Evolutionary conservation across 805 yeast species (phyloP).

Genomic region (Phaffomyces opuntiae): DNA sequence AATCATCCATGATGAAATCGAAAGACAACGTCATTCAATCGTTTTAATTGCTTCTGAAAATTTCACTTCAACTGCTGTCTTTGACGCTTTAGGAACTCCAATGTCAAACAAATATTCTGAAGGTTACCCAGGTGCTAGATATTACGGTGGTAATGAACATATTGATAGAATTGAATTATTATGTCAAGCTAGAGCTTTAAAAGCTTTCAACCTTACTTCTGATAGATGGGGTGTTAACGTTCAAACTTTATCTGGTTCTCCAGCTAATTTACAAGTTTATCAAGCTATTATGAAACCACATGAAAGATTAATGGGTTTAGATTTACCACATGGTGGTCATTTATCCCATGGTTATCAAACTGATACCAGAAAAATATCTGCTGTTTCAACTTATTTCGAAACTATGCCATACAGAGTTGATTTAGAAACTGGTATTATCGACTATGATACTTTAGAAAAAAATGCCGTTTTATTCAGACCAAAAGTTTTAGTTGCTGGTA

Average conservation of each 20-base stretch:
- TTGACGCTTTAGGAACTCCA: slow-evolving; percentile 91
- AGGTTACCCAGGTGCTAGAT: slow-evolving; percentile 97
- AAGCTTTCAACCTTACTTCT: slow-evolving; percentile 70
- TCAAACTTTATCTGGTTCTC: slow-evolving; percentile 92
- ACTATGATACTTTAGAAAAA: slow-evolving; percentile 79
- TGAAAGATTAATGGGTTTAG: slow-evolving; percentile 95
- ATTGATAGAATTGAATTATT: slow-evolving; percentile 86
- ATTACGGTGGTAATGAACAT: slow-evolving; percentile 96
- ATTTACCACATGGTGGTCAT: slow-evolving; percentile 98
- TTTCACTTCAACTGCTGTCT: slow-evolving; percentile 91
- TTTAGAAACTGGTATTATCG: slow-evolving; percentile 81
- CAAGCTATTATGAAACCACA: slow-evolving; percentile 83
- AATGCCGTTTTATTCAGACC: slow-evolving; percentile 89
- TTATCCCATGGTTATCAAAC: slow-evolving; percentile 97
- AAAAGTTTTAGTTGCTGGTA: slow-evolving; percentile 91
- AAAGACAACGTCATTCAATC: slow-evolving; percentile 86
- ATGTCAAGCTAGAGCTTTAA: slow-evolving; percentile 87
- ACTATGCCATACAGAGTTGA: slow-evolving; percentile 96
- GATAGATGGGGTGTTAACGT: slow-evolving; percentile 96
- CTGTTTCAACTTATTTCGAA: slow-evolving; percentile 89
- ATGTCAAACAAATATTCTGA: slow-evolving; percentile 98
- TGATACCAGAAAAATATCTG: slow-evolving; percentile 80
- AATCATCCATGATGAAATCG: slow-evolving; percentile 69
- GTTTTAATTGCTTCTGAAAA: slow-evolving; percentile 93
- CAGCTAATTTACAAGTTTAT: slow-evolving; percentile 91